phyloP scores from a whole-genome alignment of 768 basidiomycete genomes.

The Thelephora ganbajun region DNA sequence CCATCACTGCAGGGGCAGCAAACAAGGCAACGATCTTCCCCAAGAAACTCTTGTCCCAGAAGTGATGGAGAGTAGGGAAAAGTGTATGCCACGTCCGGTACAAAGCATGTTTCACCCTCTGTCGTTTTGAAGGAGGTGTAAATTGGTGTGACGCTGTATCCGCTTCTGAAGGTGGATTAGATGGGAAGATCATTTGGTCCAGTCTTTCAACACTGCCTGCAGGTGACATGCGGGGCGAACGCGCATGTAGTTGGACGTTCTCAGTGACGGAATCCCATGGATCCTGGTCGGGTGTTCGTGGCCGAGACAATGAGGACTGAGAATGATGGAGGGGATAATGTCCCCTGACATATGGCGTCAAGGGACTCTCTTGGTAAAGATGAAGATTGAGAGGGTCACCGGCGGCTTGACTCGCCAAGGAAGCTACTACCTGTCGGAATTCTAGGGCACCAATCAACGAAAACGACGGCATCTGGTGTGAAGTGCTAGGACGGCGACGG shows the following conservation, averaged over 20 bases:
- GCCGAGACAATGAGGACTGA: conserved; percentile 16
- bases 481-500: conserved; percentile 13
- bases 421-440: conserved; percentile 82
- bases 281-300: conserved; percentile 23
- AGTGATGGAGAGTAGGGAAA: conserved; percentile 75
- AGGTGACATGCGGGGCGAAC: conserved; percentile 20
- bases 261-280: conserved; percentile 36
- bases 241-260: conserved; percentile 37
- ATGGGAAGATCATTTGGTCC: neutral
- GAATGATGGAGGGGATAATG: conserved; percentile 40
- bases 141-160: conserved; percentile 32
- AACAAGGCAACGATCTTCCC: conserved; percentile 65
- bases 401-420: conserved; percentile 58
- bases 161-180: conserved; percentile 22
- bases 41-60: conserved; percentile 52
- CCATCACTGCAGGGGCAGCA: conserved; percentile 77
- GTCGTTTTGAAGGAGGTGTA: conserved; percentile 25
- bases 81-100: conserved; percentile 42
- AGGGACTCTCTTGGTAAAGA: conserved; percentile 38
- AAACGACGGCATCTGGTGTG: conserved; percentile 56
- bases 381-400: conserved; percentile 35
- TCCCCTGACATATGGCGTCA: conserved; percentile 65
- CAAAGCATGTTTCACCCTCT: conserved; percentile 22
- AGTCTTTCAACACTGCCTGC: conserved; percentile 7
- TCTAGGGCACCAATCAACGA: conserved; percentile 93